Evolutionary conservation across 345 rosid species (phyloP).

Genomic region (Camelina neglecta): DNA sequence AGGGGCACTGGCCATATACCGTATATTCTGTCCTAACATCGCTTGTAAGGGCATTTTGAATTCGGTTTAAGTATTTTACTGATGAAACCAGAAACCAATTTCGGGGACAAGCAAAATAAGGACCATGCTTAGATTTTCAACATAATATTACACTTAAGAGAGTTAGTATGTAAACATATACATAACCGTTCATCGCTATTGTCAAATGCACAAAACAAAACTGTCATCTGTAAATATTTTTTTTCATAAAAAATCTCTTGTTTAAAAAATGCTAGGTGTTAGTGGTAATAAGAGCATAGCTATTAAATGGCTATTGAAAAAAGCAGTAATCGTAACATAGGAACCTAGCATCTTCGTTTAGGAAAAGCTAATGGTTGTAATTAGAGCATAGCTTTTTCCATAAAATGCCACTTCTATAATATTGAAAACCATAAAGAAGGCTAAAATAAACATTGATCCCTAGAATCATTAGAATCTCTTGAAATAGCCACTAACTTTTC

Average conservation of each 20-base stretch:
- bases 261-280: too few relatives aligned
- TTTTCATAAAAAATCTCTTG: too few relatives aligned
- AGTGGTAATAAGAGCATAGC: too few relatives aligned
- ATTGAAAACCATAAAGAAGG: neutral
- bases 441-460: conserved; percentile 1
- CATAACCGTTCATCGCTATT: neutral
- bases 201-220: neutral
- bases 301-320: neutral
- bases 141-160: neutral
- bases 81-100: neutral
- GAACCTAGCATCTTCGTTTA: conserved; percentile 7
- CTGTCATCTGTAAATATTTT: neutral
- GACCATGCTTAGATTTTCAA: neutral
- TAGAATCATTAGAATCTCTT: conserved; percentile 2
- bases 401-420: conserved; percentile 10
- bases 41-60: conserved; percentile 30
- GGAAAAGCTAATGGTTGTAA: neutral
- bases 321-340: neutral
- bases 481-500: neutral
- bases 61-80: conserved; percentile 15
- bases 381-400: conserved; percentile 18
- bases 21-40: conserved; percentile 24
- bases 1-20: conserved; percentile 21
- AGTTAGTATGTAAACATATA: conserved; percentile 11
- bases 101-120: neutral